These are phyloP conservation scores for Penicillium sp. DNA, from an alignment of 2,329 filamentous ascomycete genomes.

Conservation along the genomic window DNA sequence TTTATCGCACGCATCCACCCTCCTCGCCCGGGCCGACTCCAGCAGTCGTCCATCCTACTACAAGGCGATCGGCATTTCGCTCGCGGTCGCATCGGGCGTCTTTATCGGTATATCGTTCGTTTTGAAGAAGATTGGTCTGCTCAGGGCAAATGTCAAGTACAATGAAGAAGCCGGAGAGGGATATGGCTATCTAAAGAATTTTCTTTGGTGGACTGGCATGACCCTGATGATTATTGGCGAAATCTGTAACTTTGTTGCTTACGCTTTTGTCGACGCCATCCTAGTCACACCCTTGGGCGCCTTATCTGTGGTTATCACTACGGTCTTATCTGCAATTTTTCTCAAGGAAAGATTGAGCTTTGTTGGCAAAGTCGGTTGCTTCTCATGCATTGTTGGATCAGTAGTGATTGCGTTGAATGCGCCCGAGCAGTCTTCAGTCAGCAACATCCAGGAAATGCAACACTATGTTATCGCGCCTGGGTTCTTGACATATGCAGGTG, in stretches of 20 bases:
- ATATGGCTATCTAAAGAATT: conserved; percentile 94
- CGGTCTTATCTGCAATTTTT: conserved; percentile 89
- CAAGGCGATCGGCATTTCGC: conserved; percentile 81
- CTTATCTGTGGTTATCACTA: conserved; percentile 87
- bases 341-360: conserved; percentile 93
- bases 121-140: conserved; percentile 86
- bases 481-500: conserved; percentile 80
- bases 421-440: conserved; percentile 78
- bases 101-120: conserved; percentile 97
- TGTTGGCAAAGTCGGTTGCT: conserved; percentile 93
- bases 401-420: conserved; percentile 95
- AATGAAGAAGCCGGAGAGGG: conserved; percentile 93
- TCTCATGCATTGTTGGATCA: conserved; percentile 89
- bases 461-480: conserved; percentile 80
- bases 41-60: conserved; percentile 58
- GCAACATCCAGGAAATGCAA: conserved; percentile 90
- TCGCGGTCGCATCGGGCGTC: conserved; percentile 82
- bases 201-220: conserved; percentile 96
- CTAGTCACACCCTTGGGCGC: conserved; percentile 90
- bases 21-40: conserved; percentile 48
- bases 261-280: conserved; percentile 95
- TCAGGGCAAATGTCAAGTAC: conserved; percentile 94
- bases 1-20: conserved; percentile 39
- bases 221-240: conserved; percentile 95
- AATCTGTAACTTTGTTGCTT: conserved; percentile 95